These are phyloP conservation scores for Penicillium sp. DNA, from an alignment of 2,329 filamentous ascomycete species.

Conservation along the genomic window DNA sequence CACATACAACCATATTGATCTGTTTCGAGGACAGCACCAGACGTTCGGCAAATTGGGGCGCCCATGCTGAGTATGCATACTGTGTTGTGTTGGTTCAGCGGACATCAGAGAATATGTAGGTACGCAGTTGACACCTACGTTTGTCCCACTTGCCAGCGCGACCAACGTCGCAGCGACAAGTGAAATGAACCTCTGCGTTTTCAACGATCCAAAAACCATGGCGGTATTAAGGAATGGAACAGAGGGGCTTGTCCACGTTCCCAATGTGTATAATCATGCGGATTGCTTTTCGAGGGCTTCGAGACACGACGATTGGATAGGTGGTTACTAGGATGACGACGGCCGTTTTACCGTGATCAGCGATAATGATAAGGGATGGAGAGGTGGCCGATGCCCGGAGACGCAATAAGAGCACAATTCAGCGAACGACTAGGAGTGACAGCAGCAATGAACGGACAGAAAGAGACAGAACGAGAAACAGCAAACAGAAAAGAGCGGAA, in stretches of 20 bases:
- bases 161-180: conserved; percentile 81
- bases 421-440: background rate
- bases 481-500: background rate
- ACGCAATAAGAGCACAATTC: background rate
- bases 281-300: background rate
- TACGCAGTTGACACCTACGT: conserved; percentile 51
- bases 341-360: background rate
- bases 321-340: background rate
- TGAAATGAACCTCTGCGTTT: conserved; percentile 66
- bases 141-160: conserved; percentile 86
- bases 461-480: background rate
- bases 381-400: background rate
- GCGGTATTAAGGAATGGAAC: conserved; percentile 2
- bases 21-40: conserved; percentile 87
- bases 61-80: conserved; percentile 99
- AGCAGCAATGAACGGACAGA: background rate
- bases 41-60: conserved; percentile 85
- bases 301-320: background rate
- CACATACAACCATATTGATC: conserved; percentile 78
- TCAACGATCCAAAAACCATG: conserved; percentile 27
- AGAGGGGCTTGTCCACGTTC: background rate
- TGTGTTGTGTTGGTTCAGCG: conserved; percentile 34
- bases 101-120: background rate
- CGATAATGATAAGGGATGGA: conserved; percentile 5
- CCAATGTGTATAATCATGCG: background rate